Percentiles rank a stretch among this genome's conserved stretches.
phyloP scores from a whole-genome alignment of 768 basidiomycete genomes.

The Boletellus sp. region DNA sequence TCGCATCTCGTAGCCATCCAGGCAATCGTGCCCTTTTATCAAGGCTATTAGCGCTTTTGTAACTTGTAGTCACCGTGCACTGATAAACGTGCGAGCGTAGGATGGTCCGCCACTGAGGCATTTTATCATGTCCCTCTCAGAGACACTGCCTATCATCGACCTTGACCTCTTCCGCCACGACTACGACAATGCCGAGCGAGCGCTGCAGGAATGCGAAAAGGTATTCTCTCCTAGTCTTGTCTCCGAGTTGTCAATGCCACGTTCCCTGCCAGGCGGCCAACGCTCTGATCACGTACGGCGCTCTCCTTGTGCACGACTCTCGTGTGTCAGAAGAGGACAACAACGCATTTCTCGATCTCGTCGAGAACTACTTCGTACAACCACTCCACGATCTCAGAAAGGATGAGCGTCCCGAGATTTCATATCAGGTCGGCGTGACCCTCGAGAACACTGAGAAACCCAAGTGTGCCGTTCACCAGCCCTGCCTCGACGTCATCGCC shows the following conservation, averaged over 20 bases:
- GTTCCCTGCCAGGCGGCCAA: conserved; percentile 60
- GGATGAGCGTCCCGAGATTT: conserved; percentile 81
- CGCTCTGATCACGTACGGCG: conserved; percentile 80
- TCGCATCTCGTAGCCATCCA: not conserved
- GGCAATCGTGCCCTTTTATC: no score
- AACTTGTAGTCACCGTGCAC: no score
- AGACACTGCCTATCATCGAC: conserved; percentile 69
- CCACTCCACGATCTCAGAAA: conserved; percentile 54
- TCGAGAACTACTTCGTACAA: conserved; percentile 93
- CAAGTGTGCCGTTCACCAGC: conserved; percentile 77
- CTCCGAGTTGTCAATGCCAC: not conserved
- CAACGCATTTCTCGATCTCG: conserved; percentile 73
- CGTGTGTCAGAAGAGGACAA: conserved; percentile 84
- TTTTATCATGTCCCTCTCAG: conserved; percentile 39
- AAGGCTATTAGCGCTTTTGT: no score
- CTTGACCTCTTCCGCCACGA: conserved; percentile 65
- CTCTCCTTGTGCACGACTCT: conserved; percentile 80
- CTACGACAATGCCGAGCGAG: conserved; percentile 42
- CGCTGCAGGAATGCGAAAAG: conserved; percentile 63
- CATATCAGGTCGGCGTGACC: conserved; percentile 92
- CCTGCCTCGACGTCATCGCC: conserved; percentile 78
- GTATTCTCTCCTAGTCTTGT: conserved; percentile 31
- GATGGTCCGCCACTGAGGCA: not conserved
- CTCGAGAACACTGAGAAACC: conserved; percentile 96
- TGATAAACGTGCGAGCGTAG: no score